Percentiles rank a stretch among this genome's conserved stretches.
These are phyloP conservation scores for Pseudovirgaria hyperparasitica DNA, from an alignment of 2,329 filamentous ascomycete genomes.

Conservation along the genomic window DNA sequence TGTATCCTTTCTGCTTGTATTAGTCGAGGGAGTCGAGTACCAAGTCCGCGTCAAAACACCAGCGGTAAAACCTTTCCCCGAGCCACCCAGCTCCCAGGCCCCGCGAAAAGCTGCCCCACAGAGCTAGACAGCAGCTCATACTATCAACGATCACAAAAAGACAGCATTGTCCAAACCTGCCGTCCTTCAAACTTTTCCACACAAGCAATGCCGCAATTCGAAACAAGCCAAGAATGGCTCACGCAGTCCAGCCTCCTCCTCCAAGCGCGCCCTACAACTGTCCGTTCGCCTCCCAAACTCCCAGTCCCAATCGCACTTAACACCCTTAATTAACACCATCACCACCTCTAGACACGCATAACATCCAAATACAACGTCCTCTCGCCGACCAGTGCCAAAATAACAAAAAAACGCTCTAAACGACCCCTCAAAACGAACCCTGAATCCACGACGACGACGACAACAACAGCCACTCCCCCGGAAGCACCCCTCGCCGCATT, in stretches of 20 bases:
- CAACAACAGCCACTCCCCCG: slow-evolving; percentile 17
- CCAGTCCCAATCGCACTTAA: slow-evolving; percentile 2
- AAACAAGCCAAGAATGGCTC: slow-evolving; percentile 81
- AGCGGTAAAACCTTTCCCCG: background rate
- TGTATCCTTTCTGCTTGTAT: too few relatives aligned
- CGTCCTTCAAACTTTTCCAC: slow-evolving; percentile 9
- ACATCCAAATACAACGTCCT: slow-evolving; percentile 82
- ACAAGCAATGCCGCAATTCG: slow-evolving; percentile 63
- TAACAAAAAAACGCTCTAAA: slow-evolving; percentile 19
- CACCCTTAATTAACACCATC: slow-evolving; percentile 4
- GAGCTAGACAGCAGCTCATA: slow-evolving; percentile 4
- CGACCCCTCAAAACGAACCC: slow-evolving; percentile 15
- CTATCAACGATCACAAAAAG: slow-evolving; percentile 6
- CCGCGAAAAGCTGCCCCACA: slow-evolving; percentile 17
- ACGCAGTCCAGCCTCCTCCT: slow-evolving; percentile 75
- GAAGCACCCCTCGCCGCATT: slow-evolving; percentile 49
- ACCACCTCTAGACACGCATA: slow-evolving; percentile 57
- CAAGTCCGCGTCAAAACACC: too few relatives aligned
- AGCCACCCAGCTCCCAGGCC: slow-evolving; percentile 3
- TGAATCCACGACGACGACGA: slow-evolving; percentile 12
- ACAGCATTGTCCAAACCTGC: slow-evolving; percentile 2
- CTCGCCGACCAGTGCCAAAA: slow-evolving; percentile 23
- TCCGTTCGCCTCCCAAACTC: slow-evolving; percentile 32
- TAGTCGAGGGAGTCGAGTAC: slow-evolving; percentile 1
- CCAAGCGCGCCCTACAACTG: slow-evolving; percentile 72